phyloP scores from a whole-genome alignment of 2,329 filamentous ascomycete species.

The Scopulariopsis brevicaulis region DNA sequence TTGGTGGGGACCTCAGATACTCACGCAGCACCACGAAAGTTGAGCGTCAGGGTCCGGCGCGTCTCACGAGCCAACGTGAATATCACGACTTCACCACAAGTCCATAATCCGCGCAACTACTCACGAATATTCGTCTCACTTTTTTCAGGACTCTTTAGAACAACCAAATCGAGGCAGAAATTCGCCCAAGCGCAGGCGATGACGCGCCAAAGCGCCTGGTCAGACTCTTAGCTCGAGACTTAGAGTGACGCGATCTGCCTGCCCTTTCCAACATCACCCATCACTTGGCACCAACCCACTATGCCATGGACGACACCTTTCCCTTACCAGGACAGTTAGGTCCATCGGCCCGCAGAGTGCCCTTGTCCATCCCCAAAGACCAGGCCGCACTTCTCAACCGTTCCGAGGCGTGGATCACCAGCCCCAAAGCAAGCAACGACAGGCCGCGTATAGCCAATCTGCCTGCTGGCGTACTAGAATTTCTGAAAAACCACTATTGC shows the following conservation, averaged over 20 bases:
- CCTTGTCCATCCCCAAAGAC: constrained; percentile 22
- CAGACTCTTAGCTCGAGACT: neutral
- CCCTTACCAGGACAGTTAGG: neutral
- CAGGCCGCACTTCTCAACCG: constrained; percentile 24
- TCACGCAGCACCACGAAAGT: too few relatives aligned
- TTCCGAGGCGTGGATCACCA: constrained; percentile 22
- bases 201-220: neutral
- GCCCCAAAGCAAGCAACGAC: constrained; percentile 9
- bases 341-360: neutral
- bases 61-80: too few relatives aligned
- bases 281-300: neutral
- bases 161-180: neutral
- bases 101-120: too few relatives aligned
- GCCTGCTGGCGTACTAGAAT: constrained; percentile 17
- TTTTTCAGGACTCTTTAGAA: too few relatives aligned
- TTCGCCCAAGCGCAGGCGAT: neutral
- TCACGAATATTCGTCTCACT: too few relatives aligned
- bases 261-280: neutral
- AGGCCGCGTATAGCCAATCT: constrained; percentile 17
- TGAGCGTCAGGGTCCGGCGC: too few relatives aligned
- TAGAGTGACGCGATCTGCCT: neutral
- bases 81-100: too few relatives aligned
- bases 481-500: neutral
- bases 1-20: too few relatives aligned
- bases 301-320: neutral